Evolutionary conservation across 2,329 filamentous ascomycete species (phyloP), one percentile per base, ranked within the genome.

Genomic region (Cercospora canescens): DNA sequence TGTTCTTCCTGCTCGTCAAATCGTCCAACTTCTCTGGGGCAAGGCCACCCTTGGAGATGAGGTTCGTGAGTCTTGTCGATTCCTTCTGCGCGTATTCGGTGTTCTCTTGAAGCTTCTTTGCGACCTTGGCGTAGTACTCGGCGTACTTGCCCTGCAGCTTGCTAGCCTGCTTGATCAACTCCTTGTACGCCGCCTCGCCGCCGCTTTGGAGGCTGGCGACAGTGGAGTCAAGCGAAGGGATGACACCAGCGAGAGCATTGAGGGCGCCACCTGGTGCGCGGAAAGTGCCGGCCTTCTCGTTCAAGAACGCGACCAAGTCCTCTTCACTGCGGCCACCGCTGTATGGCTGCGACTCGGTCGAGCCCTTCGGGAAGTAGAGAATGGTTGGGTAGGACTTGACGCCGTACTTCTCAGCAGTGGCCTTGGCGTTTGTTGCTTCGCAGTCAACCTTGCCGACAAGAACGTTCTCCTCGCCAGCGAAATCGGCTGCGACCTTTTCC

Each of bases 361-460:
- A 91, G 73, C 93, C 94, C 79, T 91, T 91, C 72, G 93, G 87
- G 87, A 97, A 99, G 87, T 90, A 99, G 84, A 97, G 97, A 85
- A 99, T 97, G 69, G 95, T 99, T 58, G 95, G 95, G 86, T 96
- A 99, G 37, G 91, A 92, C 63, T 86, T 86, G 72, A 99, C 88
- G 67, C 89, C 92, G 77, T 95, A 89, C 60, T 89, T 88, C 76
- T 88, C 81, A 60, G 93, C 90, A 58, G 89, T 88, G 52, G 87
- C 86, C 82, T 97, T 97, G 80, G 90, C 88, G 80, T 92, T 92
- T 74, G 92, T 89, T 32, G 91, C 88, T 82, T 99, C 94, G 76
- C 93, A 94, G 77, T 99, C 94, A 68, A 99, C 91, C 85, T 99
- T 98, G 80, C 93, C 95, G 76, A 99, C 89, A 52, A 97, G 78